These are phyloP conservation scores for Botrytis squamosa DNA, from an alignment of 2,329 filamentous ascomycete genomes.

Conservation along the genomic window DNA sequence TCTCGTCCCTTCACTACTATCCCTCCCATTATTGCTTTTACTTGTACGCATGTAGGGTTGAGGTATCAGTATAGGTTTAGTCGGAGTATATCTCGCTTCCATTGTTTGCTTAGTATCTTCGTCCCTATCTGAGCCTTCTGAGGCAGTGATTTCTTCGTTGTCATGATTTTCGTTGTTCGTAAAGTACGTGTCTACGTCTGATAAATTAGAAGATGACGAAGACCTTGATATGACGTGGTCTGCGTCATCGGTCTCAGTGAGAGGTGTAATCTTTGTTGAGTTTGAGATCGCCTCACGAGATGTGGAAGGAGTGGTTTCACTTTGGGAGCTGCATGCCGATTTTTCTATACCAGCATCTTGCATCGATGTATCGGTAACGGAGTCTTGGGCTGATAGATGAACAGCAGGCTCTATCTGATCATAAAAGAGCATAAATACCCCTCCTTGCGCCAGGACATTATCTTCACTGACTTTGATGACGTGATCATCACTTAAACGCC, in stretches of 20 bases:
- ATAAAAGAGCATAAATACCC: constrained; percentile 97
- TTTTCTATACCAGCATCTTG: neutral
- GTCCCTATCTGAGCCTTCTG: constrained; percentile 1
- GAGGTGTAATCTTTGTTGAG: neutral
- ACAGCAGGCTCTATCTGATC: constrained; percentile 61
- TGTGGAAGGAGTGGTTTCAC: neutral
- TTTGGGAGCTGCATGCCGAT: neutral
- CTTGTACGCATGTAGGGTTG: neutral
- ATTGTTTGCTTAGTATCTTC: neutral
- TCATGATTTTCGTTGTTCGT: neutral
- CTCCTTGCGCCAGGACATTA: constrained; percentile 68
- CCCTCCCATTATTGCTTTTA: constrained; percentile 3
- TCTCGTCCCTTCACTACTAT: neutral
- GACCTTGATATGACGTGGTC: neutral
- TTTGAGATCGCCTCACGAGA: neutral
- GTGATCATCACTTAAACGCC: constrained; percentile 85
- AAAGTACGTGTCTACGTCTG: neutral
- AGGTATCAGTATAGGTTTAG: constrained; percentile 5
- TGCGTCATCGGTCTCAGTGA: neutral
- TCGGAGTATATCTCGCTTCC: neutral
- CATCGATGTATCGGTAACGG: neutral
- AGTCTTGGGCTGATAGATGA: neutral
- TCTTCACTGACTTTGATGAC: constrained; percentile 73
- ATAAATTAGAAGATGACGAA: neutral
- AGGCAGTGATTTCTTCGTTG: neutral